Evolutionary conservation across 2,329 filamentous ascomycete species (phyloP).

Genomic region (Corniculantispora saksenae): DNA sequence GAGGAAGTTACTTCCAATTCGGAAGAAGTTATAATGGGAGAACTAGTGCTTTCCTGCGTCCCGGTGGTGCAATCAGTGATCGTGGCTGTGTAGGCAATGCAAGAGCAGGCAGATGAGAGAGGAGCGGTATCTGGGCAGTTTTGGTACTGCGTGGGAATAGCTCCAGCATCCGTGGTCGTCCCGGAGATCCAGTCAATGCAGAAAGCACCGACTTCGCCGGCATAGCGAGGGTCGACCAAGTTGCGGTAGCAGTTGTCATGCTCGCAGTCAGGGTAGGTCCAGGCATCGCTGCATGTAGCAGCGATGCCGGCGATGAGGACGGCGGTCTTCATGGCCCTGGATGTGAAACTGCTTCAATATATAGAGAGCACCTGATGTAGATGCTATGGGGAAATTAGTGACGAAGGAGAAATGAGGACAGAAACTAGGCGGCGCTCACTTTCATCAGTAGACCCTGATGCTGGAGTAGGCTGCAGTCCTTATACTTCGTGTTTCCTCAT

Average conservation of each 20-base stretch:
- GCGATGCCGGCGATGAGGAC: constrained; percentile 35
- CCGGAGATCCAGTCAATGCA: constrained; percentile 35
- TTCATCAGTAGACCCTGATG: too few species aligned
- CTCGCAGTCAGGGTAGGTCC: constrained; percentile 32
- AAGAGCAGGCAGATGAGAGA: constrained; percentile 39
- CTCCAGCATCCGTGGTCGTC: constrained; percentile 28
- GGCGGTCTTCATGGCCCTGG: constrained; percentile 39
- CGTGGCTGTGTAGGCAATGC: constrained; percentile 37
- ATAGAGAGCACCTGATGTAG: too few species aligned
- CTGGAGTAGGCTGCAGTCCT: too few species aligned
- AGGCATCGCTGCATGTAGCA: constrained; percentile 30
- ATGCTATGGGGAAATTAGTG: too few species aligned
- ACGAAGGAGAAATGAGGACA: too few species aligned
- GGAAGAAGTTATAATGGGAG: not conserved
- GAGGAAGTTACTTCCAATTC: not conserved
- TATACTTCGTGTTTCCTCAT: too few species aligned
- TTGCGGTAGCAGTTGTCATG: constrained; percentile 38
- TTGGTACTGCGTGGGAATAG: constrained; percentile 33
- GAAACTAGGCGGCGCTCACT: too few species aligned
- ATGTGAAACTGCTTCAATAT: too few species aligned
- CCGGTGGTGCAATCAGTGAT: not conserved
- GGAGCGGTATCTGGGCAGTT: constrained; percentile 31
- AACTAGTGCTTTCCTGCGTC: not conserved
- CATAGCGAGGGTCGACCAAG: constrained; percentile 34
- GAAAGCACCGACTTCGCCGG: constrained; percentile 30